Evolutionary conservation across 2,329 filamentous ascomycete species (phyloP), one percentile per base, ranked within the genome.

Genomic region (Colletotrichum sp.): DNA sequence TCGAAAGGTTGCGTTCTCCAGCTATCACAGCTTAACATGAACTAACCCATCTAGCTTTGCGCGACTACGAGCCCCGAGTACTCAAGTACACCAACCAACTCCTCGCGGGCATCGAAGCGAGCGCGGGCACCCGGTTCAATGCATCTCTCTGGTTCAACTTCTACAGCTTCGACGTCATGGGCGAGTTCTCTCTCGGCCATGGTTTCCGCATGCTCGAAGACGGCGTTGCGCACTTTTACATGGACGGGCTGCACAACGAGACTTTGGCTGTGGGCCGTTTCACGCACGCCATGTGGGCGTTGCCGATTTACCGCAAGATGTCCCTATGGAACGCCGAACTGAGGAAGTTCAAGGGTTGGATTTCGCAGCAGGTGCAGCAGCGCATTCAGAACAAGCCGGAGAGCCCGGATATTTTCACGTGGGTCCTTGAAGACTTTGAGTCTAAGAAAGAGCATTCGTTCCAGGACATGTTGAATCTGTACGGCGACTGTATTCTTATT

Each of bases 121-220:
- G 39, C 30, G 57, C 71, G 2, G 39, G 57, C 21, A 32, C 57
- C 6, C 18, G 13, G 1, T 69, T 85, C 15, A 79, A 87, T 59
- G 80, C 79, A 5, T 78, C 81, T 0, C 71, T 79, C 6, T 83
- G 82, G 81, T 82, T 83, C 71, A 82, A 81, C 69, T 83, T 84
- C 71, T 84, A 83, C 68, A 80, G 81, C 8, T 85, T 85, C 57
- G 85, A 86, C 24, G 81, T 86, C 10, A 86, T 87, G 85, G 85
- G 84, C 5, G 83, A 87, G 60, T 80, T 87, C 24, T 85, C 83
- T 8, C 86, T 86, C 63, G 83, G 82, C 2, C 80, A 81, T 16
- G 78, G 80, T 10, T 86, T 85, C 70, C 77, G 81, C 26, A 84
- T 84, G 83, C 78, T 86, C 10, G 72, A 71, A n/a, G 77, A 78